These are phyloP conservation scores for Dendrocalamus latiflorus DNA, from an alignment of 202 grass and related monocot species.

Conservation along the genomic window DNA sequence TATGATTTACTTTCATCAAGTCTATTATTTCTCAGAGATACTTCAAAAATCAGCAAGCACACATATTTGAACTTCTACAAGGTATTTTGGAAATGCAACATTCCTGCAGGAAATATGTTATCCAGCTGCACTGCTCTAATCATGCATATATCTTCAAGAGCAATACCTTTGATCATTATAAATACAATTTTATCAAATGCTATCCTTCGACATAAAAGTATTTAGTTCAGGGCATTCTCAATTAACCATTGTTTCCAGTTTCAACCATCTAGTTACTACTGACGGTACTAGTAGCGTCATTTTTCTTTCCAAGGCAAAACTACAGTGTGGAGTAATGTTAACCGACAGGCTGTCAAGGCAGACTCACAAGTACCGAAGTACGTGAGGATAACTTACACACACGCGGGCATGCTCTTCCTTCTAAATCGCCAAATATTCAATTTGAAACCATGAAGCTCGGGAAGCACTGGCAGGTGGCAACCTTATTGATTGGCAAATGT, in stretches of 20 bases:
- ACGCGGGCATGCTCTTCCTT: neutral
- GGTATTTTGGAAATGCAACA: neutral
- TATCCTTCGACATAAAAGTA: neutral
- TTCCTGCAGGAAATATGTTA: neutral
- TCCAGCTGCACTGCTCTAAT: neutral
- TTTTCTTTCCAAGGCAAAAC: slow-evolving; percentile 8
- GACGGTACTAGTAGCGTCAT: neutral
- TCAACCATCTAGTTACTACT: neutral
- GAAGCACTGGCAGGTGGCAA: neutral
- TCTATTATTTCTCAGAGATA: neutral
- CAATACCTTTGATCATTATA: neutral
- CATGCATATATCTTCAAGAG: neutral
- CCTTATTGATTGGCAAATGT: slow-evolving; percentile 18
- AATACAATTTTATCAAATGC: neutral
- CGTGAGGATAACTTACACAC: neutral
- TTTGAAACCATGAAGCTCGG: neutral
- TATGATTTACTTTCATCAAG: slow-evolving; percentile 12
- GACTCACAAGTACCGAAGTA: neutral
- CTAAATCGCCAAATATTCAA: neutral
- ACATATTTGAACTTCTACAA: neutral
- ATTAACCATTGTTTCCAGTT: neutral
- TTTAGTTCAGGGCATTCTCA: neutral
- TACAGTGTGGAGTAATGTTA: neutral
- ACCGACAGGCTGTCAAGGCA: neutral
- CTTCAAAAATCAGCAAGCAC: neutral